Conservation (phyloP, 176 grass and related monocot species). For the bread wheat (Triticum aestivum) region IWGSC_CS_RefSeq_v2.1 NC_057800.1:646805749-646806248, state of each 20-base stretch:
- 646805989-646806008: background rate
- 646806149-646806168: background rate
- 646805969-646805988: background rate
- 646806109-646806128: background rate
- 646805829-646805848: too few species aligned
- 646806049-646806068: background rate
- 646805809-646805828: too few species aligned
- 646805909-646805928: conserved; percentile 28
- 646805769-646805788: too few species aligned
- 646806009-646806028: background rate
- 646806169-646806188: conserved; percentile 21
- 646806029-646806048: conserved; percentile 30
- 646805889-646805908: background rate
- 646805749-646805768: too few species aligned
- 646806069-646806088: background rate
- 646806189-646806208: conserved; percentile 6
- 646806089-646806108: background rate
- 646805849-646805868: too few species aligned
- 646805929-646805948: background rate
- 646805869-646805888: background rate
- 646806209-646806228: background rate
- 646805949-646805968: background rate
- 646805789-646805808: too few species aligned
- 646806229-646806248: background rate
- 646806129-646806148: background rate